Percentiles rank a stretch among this genome's conserved stretches.
Conservation (phyloP, 2,329 filamentous ascomycete genomes). For the Fusarium globosum region DNA sequence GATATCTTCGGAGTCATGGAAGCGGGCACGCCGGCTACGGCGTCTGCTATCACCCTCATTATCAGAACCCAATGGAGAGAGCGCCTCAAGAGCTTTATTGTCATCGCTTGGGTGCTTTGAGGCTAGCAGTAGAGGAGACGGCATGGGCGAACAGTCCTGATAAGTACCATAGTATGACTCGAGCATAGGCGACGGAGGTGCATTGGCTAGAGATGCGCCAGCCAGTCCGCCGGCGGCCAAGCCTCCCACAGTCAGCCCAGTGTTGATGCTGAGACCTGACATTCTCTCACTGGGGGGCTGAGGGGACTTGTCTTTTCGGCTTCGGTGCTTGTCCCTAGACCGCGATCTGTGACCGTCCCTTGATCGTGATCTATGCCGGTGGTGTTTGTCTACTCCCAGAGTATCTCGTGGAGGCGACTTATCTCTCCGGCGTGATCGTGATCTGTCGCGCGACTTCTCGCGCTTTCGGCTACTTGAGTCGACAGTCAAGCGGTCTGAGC, state of each 20-base stretch:
- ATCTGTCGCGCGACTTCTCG: conserved; percentile 43
- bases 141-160: conserved; percentile 94
- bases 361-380: conserved; percentile 29
- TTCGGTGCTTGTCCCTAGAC: conserved; percentile 32
- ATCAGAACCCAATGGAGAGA: conserved; percentile 65
- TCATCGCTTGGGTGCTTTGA: conserved; percentile 61
- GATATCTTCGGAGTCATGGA: conserved; percentile 86
- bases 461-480: conserved; percentile 39
- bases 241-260: conserved; percentile 47
- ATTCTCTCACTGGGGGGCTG: conserved; percentile 61
- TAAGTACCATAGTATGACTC: conserved; percentile 96
- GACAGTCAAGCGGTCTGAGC: conserved; percentile 40
- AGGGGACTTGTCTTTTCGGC: conserved; percentile 56
- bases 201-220: conserved; percentile 60
- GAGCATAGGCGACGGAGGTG: conserved; percentile 84
- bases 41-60: conserved; percentile 56
- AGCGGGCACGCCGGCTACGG: conserved; percentile 72
- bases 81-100: conserved; percentile 58
- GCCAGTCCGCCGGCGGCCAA: conserved; percentile 43
- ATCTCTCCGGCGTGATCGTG: conserved; percentile 38
- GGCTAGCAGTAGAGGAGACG: conserved; percentile 76
- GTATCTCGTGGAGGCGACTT: conserved; percentile 33
- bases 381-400: conserved; percentile 29
- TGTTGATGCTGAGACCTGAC: conserved; percentile 64
- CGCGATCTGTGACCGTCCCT: conserved; percentile 30